Evolutionary conservation across 495 filamentous ascomycete genomes (phyloP), one percentile per base, ranked within the genome.

Genomic region (Talaromyces ruber): DNA sequence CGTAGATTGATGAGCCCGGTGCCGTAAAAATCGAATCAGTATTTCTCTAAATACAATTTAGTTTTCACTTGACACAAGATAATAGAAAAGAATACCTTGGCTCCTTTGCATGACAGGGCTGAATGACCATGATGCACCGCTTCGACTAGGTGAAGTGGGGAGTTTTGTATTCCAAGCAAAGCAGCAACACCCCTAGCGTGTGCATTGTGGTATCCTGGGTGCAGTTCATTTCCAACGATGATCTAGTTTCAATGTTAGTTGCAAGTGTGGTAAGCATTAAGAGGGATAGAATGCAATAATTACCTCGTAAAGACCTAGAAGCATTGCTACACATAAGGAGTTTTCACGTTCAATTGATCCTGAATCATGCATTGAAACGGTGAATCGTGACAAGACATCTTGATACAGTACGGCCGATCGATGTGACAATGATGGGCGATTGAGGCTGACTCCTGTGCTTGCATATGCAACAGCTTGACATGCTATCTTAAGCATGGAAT

Each of bases 231-330:
- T 39, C 66, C 62, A 32, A 62, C 55, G 25, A 72, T 65, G 39
- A 70, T 72, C 70, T 70, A 51, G 6, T 21, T 39, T 22, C 9
- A 29, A 16, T 7, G 26, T 67, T 29, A 64, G 67, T 22, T 39
- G 12, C 34, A 39, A 39, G 34, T 14, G 9, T 16, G 30, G 39
- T 18, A 4, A 51, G 7, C 32, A 14, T 8, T 26, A 22, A 18
- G 9, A 55, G 14, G 29, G 22, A 59, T 59, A 43, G 37, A 3
- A 43, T 32, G 25, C 47, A 18, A 30, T 60, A 60, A 16, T 30
- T 65, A 74, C 70, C 68, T 74, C 65, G 47, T 72, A 74, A 18
- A 74, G 62, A 24, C 70, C 71, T 18, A 74, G 59, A 3, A 72
- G 58, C 64, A 63, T 65, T 2, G 67, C 59, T 16, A 67, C 61